Base-by-base conservation (phyloP, 2,329 filamentous ascomycete genomes). In the Didymella glomerata region DNA sequence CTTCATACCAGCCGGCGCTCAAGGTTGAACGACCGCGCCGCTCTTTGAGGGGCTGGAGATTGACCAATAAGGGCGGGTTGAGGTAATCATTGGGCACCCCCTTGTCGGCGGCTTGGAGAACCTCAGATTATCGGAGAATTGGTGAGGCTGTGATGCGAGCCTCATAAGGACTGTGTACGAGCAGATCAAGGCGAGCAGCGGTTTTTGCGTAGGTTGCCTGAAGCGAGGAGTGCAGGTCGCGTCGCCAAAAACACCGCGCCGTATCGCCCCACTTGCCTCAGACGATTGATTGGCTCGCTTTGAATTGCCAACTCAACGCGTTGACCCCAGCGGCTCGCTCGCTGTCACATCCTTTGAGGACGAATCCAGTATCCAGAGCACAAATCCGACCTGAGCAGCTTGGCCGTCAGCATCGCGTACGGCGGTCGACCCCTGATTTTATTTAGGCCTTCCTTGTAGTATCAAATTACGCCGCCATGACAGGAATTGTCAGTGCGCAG, bases 1-100 rank as follows among this genome's bases (percentile, higher is more conserved):
- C 30, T 46, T 55, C 56, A 62, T 59, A 24, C 46, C 50, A 36
- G 14, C 20, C n/a, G 2, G 36, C 10, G 4, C 1, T 20, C n/a
- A 40, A n/a, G 18, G 10, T 20, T 20, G 18, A 8, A 9, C n/a
- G 9, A 40, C 16, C 8, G n/a, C 36, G n/a, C 36, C 16, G 36
- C 36, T 40, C 36, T 20, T 18, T 40, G 7, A 8, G 18, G n/a
- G 2, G 18, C 36, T 40, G n/a, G 36, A 20, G 11, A 4, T 20
- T 40, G n/a, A 11, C n/a, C 9, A 20, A 20, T 40, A 8, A 40
- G 8, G 20, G 4, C 18, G 3, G 6, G 32, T 3, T 8, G 14
- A 36, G 16, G 36, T 38, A 38, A 10, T 2, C 16, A 5, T 11
- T 9, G n/a, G n/a, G 9, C 16, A 11, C n/a, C n/a, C 34, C 36